These are phyloP conservation scores for Bretschneidera sinensis DNA, from an alignment of 345 rosid species.

Conservation along the genomic window DNA sequence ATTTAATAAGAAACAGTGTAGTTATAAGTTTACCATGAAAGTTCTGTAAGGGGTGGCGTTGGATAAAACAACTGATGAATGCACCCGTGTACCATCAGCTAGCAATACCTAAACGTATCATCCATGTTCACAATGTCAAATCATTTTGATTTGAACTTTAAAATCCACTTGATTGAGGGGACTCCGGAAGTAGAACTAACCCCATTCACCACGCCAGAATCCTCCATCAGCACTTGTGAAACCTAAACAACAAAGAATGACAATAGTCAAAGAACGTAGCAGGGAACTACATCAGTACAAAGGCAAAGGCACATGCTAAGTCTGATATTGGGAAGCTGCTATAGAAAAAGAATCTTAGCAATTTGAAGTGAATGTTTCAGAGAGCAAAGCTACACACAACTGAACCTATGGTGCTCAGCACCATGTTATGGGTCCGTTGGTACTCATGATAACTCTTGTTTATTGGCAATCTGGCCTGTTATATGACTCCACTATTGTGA, in stretches of 20 bases:
- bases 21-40: slow-evolving; percentile 50
- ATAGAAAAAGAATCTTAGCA: neutral
- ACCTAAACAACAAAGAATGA: slow-evolving; percentile 35
- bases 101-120: slow-evolving; percentile 52
- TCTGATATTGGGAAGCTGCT: neutral
- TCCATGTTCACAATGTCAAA: slow-evolving; percentile 9
- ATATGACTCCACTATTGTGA: too few species aligned
- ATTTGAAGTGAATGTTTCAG: neutral
- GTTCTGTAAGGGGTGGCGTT: slow-evolving; percentile 92
- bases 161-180: slow-evolving; percentile 15
- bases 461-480: too few species aligned
- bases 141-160: slow-evolving; percentile 22
- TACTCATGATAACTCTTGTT: too few species aligned
- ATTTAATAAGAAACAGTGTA: neutral
- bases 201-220: slow-evolving; percentile 48
- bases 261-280: neutral
- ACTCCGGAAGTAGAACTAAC: slow-evolving; percentile 33
- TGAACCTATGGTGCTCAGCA: too few species aligned
- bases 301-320: neutral
- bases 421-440: too few species aligned
- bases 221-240: slow-evolving; percentile 44
- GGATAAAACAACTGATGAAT: slow-evolving; percentile 63
- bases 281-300: neutral
- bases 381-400: neutral
- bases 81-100: slow-evolving; percentile 63